These are phyloP conservation scores for Neurospora terricola DNA, from an alignment of 495 filamentous ascomycete species.

Conservation along the genomic window DNA sequence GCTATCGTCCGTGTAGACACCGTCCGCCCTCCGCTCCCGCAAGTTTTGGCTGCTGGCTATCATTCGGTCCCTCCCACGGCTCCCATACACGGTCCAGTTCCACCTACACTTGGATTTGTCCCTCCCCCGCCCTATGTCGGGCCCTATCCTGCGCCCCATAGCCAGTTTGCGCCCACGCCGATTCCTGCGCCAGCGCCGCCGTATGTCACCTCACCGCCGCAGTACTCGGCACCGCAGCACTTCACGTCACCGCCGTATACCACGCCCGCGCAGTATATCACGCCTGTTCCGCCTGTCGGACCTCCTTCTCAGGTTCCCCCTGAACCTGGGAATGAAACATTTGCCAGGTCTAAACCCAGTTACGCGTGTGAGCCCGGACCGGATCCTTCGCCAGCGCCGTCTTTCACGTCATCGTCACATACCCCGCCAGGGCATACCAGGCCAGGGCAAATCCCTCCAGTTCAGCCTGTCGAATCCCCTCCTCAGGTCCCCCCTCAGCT, in stretches of 20 bases:
- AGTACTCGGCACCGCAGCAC: background rate
- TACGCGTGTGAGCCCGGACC: background rate
- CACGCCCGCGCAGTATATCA: background rate
- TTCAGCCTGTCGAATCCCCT: background rate
- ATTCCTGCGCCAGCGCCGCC: background rate
- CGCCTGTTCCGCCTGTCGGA: background rate
- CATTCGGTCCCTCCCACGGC: background rate
- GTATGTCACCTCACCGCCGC: background rate
- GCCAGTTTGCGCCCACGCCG: background rate
- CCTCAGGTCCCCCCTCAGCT: background rate
- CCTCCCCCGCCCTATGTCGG: background rate
- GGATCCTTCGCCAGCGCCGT: background rate
- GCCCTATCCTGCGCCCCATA: too few relatives aligned
- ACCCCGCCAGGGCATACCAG: background rate
- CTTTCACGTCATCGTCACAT: background rate
- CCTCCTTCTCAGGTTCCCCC: background rate
- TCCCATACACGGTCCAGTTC: background rate
- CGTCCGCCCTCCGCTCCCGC: background rate
- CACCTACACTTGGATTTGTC: background rate
- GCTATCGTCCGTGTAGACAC: background rate
- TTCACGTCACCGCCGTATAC: background rate
- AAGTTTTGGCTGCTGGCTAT: background rate
- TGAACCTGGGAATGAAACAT: background rate
- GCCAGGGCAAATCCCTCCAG: background rate
- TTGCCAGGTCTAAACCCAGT: background rate